phyloP scores from a whole-genome alignment of 140 eudicot genomes.

The Stevia rebaudiana region DNA sequence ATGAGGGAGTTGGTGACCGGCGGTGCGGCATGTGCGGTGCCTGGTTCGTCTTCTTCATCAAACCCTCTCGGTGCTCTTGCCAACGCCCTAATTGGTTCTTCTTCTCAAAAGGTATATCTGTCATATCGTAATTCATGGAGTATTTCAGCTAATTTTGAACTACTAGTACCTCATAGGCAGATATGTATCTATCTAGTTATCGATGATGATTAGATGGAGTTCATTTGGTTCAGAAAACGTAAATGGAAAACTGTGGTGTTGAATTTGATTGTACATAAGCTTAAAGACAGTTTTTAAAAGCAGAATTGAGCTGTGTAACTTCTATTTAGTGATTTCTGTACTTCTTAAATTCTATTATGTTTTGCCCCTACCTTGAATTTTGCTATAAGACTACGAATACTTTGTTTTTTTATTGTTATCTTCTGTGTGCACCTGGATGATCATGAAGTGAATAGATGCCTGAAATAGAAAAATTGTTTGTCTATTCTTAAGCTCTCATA shows the following conservation, averaged over 20 bases:
- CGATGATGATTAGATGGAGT: not conserved
- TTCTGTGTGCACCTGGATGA: not conserved
- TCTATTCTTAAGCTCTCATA: not conserved
- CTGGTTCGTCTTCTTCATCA: conserved; percentile 77
- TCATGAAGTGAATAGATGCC: not conserved
- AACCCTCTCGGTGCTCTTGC: conserved; percentile 89
- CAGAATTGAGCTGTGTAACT: not conserved
- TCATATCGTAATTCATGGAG: not conserved
- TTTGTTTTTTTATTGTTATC: not conserved
- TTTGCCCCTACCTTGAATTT: conserved; percentile 1
- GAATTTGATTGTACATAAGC: not conserved
- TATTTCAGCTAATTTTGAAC: not conserved
- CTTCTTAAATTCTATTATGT: not conserved
- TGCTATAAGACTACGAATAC: not conserved
- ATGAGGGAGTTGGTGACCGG: conserved; percentile 83
- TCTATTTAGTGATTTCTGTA: conserved; percentile 2
- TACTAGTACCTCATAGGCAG: not conserved
- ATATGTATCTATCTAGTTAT: not conserved
- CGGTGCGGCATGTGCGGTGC: conserved; percentile 69
- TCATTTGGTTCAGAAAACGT: not conserved
- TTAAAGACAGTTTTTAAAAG: not conserved
- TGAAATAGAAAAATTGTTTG: not conserved
- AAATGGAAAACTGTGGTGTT: not conserved
- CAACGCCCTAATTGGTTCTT: conserved; percentile 76
- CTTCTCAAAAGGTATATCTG: conserved; percentile 51